phyloP scores from a whole-genome alignment of 352 stramenopile genomes.

The Phytopythium chamaehyphon region DNA sequence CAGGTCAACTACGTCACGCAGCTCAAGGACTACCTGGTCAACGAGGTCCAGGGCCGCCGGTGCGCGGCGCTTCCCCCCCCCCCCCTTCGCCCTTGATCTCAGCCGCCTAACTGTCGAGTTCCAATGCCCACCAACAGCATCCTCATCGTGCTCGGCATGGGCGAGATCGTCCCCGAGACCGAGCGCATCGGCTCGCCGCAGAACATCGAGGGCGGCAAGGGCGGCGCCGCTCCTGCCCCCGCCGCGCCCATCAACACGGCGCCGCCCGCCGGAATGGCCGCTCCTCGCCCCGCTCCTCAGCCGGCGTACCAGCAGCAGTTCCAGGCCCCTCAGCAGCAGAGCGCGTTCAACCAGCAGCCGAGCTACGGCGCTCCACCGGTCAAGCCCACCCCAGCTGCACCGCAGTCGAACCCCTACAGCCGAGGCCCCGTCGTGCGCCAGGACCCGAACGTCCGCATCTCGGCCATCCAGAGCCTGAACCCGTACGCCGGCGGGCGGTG shows the following conservation, averaged over 20 bases:
- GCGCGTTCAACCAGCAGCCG: constrained; percentile 24
- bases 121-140: constrained; percentile 29
- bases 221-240: constrained; percentile 11
- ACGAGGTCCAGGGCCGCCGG: constrained; percentile 78
- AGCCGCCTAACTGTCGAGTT: not conserved
- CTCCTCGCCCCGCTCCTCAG: constrained; percentile 12
- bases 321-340: constrained; percentile 16
- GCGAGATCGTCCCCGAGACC: constrained; percentile 66
- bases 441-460: constrained; percentile 76
- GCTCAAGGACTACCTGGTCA: constrained; percentile 81
- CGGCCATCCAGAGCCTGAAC: constrained; percentile 90
- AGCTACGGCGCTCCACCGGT: constrained; percentile 19
- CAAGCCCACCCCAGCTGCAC: constrained; percentile 21
- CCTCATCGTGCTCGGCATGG: constrained; percentile 80
- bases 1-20: constrained; percentile 84
- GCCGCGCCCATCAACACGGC: constrained; percentile 16
- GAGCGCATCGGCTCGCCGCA: constrained; percentile 75
- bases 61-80: constrained; percentile 2
- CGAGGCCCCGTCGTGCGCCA: constrained; percentile 78
- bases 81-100: not conserved
- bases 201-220: constrained; percentile 71
- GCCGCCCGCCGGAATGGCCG: constrained; percentile 7
- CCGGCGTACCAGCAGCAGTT: constrained; percentile 29
- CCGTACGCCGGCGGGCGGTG: constrained; percentile 92
- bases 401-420: constrained; percentile 43